Evolutionary conservation across 495 filamentous ascomycete species (phyloP).

Genomic region (Tuber magnatum): DNA sequence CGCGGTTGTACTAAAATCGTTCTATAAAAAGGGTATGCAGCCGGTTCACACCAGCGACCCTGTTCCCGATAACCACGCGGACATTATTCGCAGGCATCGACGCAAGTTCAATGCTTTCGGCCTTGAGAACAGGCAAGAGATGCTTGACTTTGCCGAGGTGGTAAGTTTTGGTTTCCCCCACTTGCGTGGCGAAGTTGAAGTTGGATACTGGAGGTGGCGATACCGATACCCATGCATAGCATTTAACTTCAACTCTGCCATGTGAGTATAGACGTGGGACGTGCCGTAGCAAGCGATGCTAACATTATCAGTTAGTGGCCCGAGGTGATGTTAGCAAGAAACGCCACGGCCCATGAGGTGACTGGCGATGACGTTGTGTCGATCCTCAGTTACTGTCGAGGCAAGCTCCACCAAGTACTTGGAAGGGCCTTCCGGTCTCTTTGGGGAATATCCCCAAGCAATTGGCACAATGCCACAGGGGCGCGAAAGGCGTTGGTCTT

Average conservation of each 20-base stretch:
- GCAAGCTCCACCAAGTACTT: background rate
- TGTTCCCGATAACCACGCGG: background rate
- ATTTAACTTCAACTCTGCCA: too few relatives aligned
- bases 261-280: too few relatives aligned
- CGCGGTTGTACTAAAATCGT: background rate
- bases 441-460: background rate
- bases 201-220: too few relatives aligned
- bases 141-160: background rate
- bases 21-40: background rate
- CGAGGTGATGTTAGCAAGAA: background rate
- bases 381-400: background rate
- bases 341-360: background rate
- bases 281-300: too few relatives aligned
- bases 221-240: too few relatives aligned
- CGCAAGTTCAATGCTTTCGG: background rate
- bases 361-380: background rate
- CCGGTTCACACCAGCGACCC: background rate
- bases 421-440: background rate
- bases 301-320: too few relatives aligned
- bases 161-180: too few relatives aligned
- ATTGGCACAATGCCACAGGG: background rate
- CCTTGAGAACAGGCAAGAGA: background rate
- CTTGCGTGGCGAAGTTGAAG: too few relatives aligned
- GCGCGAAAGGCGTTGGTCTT: background rate
- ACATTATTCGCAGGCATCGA: background rate